Conservation (phyloP, 2,329 filamentous ascomycete genomes). For the Oidium heveae region DNA sequence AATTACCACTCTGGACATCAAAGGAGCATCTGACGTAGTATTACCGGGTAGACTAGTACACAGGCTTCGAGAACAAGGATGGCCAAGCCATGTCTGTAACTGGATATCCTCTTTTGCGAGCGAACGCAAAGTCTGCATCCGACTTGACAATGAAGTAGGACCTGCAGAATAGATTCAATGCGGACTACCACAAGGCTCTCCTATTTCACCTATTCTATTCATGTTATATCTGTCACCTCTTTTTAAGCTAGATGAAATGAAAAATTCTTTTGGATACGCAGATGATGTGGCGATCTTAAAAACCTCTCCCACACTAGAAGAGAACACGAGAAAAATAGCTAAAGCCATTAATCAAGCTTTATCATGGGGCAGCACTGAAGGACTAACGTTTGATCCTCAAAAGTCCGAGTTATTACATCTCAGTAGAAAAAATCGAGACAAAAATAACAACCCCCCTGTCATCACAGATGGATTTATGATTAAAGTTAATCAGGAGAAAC, state of each 20-base stretch:
- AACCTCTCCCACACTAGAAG: not conserved
- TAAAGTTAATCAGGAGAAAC: not conserved
- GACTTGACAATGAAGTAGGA: too few species aligned
- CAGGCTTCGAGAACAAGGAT: too few species aligned
- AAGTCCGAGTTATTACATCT: not conserved
- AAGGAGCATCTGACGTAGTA: not conserved
- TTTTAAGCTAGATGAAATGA: not conserved
- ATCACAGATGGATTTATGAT: not conserved
- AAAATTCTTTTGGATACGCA: not conserved
- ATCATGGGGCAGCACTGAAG: not conserved
- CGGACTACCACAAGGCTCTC: not conserved
- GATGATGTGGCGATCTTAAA: not conserved
- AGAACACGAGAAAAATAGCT: not conserved
- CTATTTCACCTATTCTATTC: not conserved
- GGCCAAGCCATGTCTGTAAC: too few species aligned
- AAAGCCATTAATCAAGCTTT: not conserved
- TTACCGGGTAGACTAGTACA: not conserved
- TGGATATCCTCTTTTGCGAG: too few species aligned
- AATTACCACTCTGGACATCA: not conserved
- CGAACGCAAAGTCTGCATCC: too few species aligned
- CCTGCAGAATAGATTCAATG: too few species aligned
- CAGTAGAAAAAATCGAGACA: not conserved
- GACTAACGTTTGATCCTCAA: not conserved
- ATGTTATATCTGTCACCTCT: not conserved
- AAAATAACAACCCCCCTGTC: not conserved